Percentiles rank a stretch among this genome's conserved stretches.
Conservation (phyloP, 179 eudicot genomes). For the Spergularia azorica region DNA sequence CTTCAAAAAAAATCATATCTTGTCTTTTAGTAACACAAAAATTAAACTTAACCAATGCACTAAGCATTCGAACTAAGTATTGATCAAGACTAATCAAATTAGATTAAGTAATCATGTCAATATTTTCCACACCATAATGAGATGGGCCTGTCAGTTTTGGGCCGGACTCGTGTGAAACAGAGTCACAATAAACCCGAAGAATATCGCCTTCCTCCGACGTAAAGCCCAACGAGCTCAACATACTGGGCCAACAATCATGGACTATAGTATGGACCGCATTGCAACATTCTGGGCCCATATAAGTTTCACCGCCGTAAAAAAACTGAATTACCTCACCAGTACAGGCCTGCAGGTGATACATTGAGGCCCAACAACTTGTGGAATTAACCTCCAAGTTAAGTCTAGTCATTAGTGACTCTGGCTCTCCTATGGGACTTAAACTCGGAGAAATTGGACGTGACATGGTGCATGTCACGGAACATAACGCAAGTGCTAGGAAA, state of each 20-base stretch:
- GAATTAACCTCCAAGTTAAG: conserved; percentile 40
- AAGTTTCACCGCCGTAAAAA: conserved; percentile 66
- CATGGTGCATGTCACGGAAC: neutral
- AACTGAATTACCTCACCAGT: conserved; percentile 61
- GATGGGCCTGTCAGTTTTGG: conserved; percentile 26
- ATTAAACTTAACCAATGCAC: neutral
- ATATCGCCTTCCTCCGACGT: conserved; percentile 54
- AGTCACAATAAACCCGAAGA: conserved; percentile 67
- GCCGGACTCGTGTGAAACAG: conserved; percentile 26
- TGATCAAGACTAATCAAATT: neutral
- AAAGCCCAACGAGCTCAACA: conserved; percentile 66
- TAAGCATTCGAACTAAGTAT: no score
- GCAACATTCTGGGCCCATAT: conserved; percentile 64
- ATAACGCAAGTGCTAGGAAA: neutral
- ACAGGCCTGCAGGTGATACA: conserved; percentile 65
- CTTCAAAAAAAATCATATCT: no score
- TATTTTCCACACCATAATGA: neutral
- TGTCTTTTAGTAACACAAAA: neutral
- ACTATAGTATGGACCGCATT: conserved; percentile 47
- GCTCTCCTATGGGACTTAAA: neutral
- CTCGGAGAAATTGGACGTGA: conserved; percentile 4
- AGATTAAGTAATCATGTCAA: neutral
- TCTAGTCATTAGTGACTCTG: conserved; percentile 16
- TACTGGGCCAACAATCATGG: conserved; percentile 64
- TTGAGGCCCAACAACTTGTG: conserved; percentile 56